Conservation (phyloP, 352 stramenopile species). For the Peronosclerospora sorghi region DNA sequence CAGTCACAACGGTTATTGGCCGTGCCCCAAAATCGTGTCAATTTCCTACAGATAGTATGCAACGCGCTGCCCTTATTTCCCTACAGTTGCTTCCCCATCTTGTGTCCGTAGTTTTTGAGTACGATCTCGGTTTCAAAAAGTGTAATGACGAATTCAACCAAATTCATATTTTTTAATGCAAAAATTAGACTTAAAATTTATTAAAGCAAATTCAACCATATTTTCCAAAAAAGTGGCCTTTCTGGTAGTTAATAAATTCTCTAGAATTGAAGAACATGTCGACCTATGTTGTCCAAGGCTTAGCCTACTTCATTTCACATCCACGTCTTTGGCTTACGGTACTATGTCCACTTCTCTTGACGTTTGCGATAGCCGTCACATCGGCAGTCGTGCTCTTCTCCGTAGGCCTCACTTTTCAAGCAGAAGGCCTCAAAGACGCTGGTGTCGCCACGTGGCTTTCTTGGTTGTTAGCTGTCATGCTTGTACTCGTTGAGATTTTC, state of each 20-base stretch:
- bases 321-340: constrained; percentile 30
- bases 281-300: constrained; percentile 26
- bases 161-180: too few relatives aligned
- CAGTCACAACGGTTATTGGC: too few relatives aligned
- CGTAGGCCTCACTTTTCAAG: constrained; percentile 28
- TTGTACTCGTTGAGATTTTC: constrained; percentile 45
- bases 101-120: too few relatives aligned
- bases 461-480: constrained; percentile 39
- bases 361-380: constrained; percentile 27
- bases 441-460: constrained; percentile 33
- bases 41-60: too few relatives aligned
- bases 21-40: too few relatives aligned
- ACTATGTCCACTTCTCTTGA: constrained; percentile 38
- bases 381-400: constrained; percentile 33
- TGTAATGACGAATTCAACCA: too few relatives aligned
- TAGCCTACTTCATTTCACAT: constrained; percentile 36
- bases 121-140: too few relatives aligned
- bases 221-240: background rate
- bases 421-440: constrained; percentile 16
- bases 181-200: too few relatives aligned
- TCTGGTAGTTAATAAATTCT: background rate
- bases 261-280: too few relatives aligned
- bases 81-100: too few relatives aligned
- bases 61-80: too few relatives aligned
- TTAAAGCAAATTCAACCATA: background rate